phyloP scores from a whole-genome alignment of 2,329 filamentous ascomycete genomes.

The Verticillium longisporum region DNA sequence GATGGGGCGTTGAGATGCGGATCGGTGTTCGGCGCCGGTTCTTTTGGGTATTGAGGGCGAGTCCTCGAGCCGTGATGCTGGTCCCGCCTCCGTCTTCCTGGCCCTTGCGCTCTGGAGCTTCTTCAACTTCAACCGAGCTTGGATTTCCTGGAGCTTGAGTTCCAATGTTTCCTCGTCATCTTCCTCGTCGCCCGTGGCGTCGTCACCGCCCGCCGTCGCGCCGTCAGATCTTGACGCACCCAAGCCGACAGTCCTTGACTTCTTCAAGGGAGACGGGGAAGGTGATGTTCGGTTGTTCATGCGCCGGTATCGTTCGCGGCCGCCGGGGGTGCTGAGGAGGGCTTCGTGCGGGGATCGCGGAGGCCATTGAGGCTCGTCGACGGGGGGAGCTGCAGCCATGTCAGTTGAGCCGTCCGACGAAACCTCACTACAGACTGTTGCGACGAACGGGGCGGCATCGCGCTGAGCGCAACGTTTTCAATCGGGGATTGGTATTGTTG shows the following conservation, averaged over 20 bases:
- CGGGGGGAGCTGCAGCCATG: conserved; percentile 11
- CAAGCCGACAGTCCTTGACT: conserved; percentile 25
- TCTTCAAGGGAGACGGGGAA: conserved; percentile 59
- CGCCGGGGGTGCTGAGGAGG: conserved; percentile 64
- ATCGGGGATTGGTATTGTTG: background rate
- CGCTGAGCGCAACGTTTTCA: background rate
- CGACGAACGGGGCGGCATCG: conserved; percentile 14
- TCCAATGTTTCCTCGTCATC: conserved; percentile 88
- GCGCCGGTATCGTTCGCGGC: conserved; percentile 67
- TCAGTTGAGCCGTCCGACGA: background rate
- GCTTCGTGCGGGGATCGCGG: conserved; percentile 60
- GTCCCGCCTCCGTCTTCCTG: conserved; percentile 3
- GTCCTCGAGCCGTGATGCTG: background rate
- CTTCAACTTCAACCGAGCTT: conserved; percentile 82
- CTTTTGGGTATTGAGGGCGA: conserved; percentile 9
- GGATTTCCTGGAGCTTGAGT: conserved; percentile 79
- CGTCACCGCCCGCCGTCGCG: conserved; percentile 15
- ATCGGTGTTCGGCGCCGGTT: conserved; percentile 16
- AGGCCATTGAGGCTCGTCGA: conserved; percentile 53
- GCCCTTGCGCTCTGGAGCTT: conserved; percentile 65
- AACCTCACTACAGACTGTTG: background rate
- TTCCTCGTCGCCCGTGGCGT: conserved; percentile 48
- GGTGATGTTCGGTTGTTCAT: conserved; percentile 60
- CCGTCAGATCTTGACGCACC: conserved; percentile 13
- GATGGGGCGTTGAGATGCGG: conserved; percentile 25